Evolutionary conservation across 345 rosid genomes (phyloP).

Genomic region (Moricandia moricandioides): DNA sequence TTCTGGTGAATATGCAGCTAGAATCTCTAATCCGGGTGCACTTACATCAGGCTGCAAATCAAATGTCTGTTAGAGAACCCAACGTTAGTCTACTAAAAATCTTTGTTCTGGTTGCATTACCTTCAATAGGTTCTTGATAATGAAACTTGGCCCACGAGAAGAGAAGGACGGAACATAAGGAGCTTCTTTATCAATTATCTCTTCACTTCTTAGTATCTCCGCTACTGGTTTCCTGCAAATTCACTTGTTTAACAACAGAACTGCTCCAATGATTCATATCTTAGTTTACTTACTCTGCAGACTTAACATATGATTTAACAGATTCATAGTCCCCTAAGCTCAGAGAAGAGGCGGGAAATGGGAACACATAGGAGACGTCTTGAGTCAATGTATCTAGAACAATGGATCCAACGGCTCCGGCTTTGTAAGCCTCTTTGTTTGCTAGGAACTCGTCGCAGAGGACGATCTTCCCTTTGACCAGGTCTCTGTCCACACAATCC

Average conservation of each 20-base stretch:
- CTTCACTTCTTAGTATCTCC: conserved; percentile 37
- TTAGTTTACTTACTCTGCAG: conserved; percentile 29
- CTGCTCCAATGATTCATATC: background rate
- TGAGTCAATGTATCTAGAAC: background rate
- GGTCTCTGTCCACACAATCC: conserved; percentile 23
- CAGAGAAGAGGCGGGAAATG: conserved; percentile 34
- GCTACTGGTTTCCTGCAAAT: conserved; percentile 33
- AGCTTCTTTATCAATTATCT: conserved; percentile 29
- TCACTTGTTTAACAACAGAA: background rate
- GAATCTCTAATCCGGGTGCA: conserved; percentile 44
- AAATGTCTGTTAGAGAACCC: background rate
- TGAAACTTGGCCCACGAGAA: conserved; percentile 42
- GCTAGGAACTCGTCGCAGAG: conserved; percentile 12
- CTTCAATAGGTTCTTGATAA: conserved; percentile 35
- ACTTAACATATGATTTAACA: conserved; percentile 34
- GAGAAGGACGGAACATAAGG: conserved; percentile 43
- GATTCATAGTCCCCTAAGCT: background rate
- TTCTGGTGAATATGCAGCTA: conserved; percentile 41
- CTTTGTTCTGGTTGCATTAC: conserved; percentile 2
- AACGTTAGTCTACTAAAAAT: background rate
- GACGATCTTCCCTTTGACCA: conserved; percentile 44
- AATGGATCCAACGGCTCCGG: conserved; percentile 45
- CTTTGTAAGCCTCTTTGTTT: background rate
- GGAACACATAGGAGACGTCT: conserved; percentile 18
- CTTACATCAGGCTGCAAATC: conserved; percentile 41